Conservation (phyloP, 352 stramenopile genomes). For the Blastocystis sp. region DNA sequence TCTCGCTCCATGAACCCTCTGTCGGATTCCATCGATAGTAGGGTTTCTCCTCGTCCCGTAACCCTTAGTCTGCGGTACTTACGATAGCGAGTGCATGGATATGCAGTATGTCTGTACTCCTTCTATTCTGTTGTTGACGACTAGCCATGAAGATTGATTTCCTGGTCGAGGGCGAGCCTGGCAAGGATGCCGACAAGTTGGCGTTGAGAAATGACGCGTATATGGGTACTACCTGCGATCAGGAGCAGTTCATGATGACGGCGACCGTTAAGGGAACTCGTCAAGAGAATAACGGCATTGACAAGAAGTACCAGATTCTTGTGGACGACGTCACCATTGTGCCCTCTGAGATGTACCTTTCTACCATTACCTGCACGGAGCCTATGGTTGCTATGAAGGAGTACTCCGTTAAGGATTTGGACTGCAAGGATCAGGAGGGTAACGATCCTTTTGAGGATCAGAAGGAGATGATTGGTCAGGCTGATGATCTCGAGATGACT, state of each 20-base stretch:
- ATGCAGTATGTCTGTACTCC: not conserved
- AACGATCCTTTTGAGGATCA: not conserved
- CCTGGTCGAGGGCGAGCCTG: not conserved
- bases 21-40: conserved; percentile 5
- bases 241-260: not conserved
- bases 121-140: not conserved
- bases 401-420: conserved; percentile 44
- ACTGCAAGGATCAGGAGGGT: not conserved
- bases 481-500: not conserved
- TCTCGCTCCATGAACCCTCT: not conserved
- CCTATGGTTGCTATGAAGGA: not conserved
- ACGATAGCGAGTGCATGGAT: not conserved
- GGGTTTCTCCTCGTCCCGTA: not conserved
- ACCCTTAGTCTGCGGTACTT: conserved; percentile 8
- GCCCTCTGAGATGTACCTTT: not conserved
- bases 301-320: not conserved
- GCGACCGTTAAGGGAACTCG: not conserved
- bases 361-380: not conserved
- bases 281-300: not conserved
- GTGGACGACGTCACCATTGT: not conserved
- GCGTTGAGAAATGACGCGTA: not conserved
- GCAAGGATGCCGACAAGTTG: not conserved
- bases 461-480: conserved; percentile 5
- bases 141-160: not conserved
- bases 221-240: not conserved